Conservation (phyloP, 177 flowering plant genomes). For the Telopea speciosissima region DNA sequence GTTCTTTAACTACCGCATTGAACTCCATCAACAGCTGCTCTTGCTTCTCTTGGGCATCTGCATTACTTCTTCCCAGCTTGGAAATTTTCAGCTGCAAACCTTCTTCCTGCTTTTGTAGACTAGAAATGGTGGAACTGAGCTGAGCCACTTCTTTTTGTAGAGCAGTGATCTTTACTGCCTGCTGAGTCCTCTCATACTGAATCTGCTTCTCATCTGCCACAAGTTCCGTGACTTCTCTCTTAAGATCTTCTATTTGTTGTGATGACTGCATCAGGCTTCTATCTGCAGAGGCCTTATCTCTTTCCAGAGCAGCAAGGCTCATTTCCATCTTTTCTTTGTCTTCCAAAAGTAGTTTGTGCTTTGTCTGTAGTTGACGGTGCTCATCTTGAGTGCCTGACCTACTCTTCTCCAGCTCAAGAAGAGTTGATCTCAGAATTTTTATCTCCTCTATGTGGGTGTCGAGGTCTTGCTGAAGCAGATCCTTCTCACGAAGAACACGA, state of each 20-base stretch:
- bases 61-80: slow-evolving; percentile 32
- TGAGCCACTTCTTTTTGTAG: slow-evolving; percentile 28
- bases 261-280: slow-evolving; percentile 21
- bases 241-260: slow-evolving; percentile 22
- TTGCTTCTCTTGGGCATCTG: slow-evolving; percentile 26
- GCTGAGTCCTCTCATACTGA: slow-evolving; percentile 27
- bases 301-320: slow-evolving; percentile 17
- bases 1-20: slow-evolving; percentile 25
- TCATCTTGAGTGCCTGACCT: slow-evolving; percentile 17
- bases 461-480: slow-evolving; percentile 20
- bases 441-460: slow-evolving; percentile 22
- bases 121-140: slow-evolving; percentile 11
- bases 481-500: slow-evolving; percentile 31
- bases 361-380: slow-evolving; percentile 16
- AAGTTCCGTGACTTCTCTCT: slow-evolving; percentile 22
- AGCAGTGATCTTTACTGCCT: slow-evolving; percentile 17
- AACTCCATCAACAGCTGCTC: slow-evolving; percentile 27
- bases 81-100: slow-evolving; percentile 19
- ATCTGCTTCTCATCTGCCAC: slow-evolving; percentile 21
- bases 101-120: slow-evolving; percentile 25
- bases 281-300: slow-evolving; percentile 25
- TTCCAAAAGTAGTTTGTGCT: slow-evolving; percentile 16
- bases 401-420: slow-evolving; percentile 30
- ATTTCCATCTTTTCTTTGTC: slow-evolving; percentile 25
- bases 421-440: slow-evolving; percentile 20